phyloP scores from a whole-genome alignment of 2,329 filamentous ascomycete species.

The Trichoderma sp. region DNA sequence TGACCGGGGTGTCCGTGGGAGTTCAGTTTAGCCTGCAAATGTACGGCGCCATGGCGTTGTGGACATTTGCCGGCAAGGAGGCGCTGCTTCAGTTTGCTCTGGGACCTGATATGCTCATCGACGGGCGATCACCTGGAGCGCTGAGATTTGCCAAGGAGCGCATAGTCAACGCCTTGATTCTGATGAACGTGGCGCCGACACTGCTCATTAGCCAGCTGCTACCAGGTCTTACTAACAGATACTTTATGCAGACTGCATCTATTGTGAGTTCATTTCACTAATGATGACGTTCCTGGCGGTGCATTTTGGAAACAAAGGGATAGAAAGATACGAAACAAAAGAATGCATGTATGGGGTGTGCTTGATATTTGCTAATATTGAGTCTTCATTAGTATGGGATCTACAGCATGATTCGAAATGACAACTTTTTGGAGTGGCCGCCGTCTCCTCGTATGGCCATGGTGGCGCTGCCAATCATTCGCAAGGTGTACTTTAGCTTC shows the following conservation, averaged over 20 bases:
- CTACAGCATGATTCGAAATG: constrained; percentile 47
- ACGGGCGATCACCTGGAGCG: constrained; percentile 30
- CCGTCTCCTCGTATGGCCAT: constrained; percentile 55
- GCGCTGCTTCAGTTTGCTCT: constrained; percentile 46
- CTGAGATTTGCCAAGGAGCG: constrained; percentile 33
- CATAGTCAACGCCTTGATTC: constrained; percentile 37
- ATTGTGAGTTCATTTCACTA: constrained; percentile 36
- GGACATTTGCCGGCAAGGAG: constrained; percentile 54
- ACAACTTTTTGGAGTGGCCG: constrained; percentile 53
- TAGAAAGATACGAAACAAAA: neutral
- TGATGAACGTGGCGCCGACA: constrained; percentile 50
- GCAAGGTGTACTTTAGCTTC: constrained; percentile 47
- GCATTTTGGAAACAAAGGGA: neutral
- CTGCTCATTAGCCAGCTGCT: constrained; percentile 48
- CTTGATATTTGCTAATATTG: constrained; percentile 7
- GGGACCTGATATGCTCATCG: constrained; percentile 35
- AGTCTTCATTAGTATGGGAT: constrained; percentile 46
- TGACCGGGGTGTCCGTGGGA: constrained; percentile 56
- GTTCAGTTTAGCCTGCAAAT: constrained; percentile 53
- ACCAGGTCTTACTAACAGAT: constrained; percentile 44
- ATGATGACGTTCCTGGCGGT: neutral
- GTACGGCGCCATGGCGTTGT: constrained; percentile 55
- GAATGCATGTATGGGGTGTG: neutral
- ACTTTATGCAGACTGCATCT: constrained; percentile 46
- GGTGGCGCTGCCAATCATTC: constrained; percentile 50